These are phyloP conservation scores for Aristolochia fimbriata DNA, from an alignment of 164 flowering plant genomes.

Conservation along the genomic window DNA sequence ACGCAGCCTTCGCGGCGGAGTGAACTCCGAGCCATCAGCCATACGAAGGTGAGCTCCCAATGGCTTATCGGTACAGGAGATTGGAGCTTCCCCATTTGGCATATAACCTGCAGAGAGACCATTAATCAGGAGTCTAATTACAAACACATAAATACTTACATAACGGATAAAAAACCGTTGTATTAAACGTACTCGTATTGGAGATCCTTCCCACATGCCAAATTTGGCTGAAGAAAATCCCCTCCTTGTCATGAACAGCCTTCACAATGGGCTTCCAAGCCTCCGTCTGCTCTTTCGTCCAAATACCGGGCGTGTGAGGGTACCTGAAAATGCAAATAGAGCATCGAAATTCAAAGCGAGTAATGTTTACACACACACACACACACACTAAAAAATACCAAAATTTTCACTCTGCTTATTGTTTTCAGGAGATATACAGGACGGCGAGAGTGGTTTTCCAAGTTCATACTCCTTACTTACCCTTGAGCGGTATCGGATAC, in stretches of 20 bases:
- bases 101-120: conserved; percentile 6
- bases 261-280: conserved; percentile 29
- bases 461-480: too few species aligned
- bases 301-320: conserved; percentile 21
- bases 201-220: conserved; percentile 28
- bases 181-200: conserved; percentile 6
- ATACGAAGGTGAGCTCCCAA: conserved; percentile 14
- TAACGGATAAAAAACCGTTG: background rate
- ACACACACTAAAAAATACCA: background rate
- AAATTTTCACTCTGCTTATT: background rate
- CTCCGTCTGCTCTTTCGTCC: conserved; percentile 25
- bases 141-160: too few species aligned
- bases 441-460: background rate
- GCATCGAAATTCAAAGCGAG: background rate
- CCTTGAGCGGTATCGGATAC: conserved; percentile 53
- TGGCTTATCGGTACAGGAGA: conserved; percentile 18
- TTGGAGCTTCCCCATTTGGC: conserved; percentile 54
- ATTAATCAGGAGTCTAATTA: too few species aligned
- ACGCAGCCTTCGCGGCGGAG: conserved; percentile 19
- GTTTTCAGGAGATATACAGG: background rate
- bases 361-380: background rate
- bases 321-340: conserved; percentile 9
- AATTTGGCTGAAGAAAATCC: conserved; percentile 20
- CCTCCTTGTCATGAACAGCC: conserved; percentile 28
- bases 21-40: conserved; percentile 21